Conservation (phyloP, 2,329 filamentous ascomycete genomes). For the Diplodia intermedia region DNA sequence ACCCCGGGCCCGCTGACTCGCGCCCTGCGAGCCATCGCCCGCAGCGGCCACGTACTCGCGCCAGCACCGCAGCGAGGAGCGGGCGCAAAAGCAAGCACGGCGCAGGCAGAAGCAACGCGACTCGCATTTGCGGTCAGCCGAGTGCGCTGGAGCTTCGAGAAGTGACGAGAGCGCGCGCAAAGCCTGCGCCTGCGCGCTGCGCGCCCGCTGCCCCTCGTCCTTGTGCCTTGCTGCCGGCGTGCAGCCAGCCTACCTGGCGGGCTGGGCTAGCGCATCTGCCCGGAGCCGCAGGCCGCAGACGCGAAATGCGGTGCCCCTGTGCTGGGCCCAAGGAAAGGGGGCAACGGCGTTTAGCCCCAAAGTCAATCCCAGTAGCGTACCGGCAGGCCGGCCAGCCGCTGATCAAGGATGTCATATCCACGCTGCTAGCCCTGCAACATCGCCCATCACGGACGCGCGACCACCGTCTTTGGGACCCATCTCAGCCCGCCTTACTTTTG, state of each 20-base stretch:
- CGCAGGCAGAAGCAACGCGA: slow-evolving; percentile 30
- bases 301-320: slow-evolving; percentile 29
- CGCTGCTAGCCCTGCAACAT: slow-evolving; percentile 28
- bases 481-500: slow-evolving; percentile 32
- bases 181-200: slow-evolving; percentile 24
- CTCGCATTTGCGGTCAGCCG: slow-evolving; percentile 28
- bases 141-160: slow-evolving; percentile 29
- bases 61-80: slow-evolving; percentile 26
- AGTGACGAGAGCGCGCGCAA: slow-evolving; percentile 26
- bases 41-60: slow-evolving; percentile 26
- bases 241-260: slow-evolving; percentile 26
- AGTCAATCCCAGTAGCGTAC: slow-evolving; percentile 32
- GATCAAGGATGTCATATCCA: slow-evolving; percentile 31
- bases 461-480: slow-evolving; percentile 28
- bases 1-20: slow-evolving; percentile 20
- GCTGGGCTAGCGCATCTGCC: slow-evolving; percentile 28
- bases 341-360: slow-evolving; percentile 32
- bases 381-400: slow-evolving; percentile 30
- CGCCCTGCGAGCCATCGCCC: slow-evolving; percentile 21
- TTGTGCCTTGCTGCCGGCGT: slow-evolving; percentile 30
- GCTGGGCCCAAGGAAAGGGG: slow-evolving; percentile 31
- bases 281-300: slow-evolving; percentile 31
- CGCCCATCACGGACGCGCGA: slow-evolving; percentile 31
- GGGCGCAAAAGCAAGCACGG: slow-evolving; percentile 22
- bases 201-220: slow-evolving; percentile 25